Conservation (phyloP, 2,329 filamentous ascomycete species). For the Alternaria hordeiaustralica region DNA sequence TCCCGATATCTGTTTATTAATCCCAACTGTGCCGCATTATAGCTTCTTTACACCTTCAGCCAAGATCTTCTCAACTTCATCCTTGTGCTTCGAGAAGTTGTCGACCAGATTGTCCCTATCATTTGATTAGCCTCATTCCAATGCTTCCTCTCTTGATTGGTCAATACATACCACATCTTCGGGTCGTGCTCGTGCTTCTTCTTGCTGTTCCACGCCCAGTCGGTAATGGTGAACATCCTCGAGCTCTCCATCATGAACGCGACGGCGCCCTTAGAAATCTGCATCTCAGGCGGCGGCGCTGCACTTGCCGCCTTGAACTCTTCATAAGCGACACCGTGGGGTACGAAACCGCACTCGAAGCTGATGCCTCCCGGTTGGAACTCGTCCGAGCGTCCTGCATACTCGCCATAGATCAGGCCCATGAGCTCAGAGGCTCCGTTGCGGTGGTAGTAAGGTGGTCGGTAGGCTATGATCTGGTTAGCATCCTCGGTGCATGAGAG, state of each 20-base stretch:
- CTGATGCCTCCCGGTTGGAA: conserved; percentile 68
- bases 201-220: conserved; percentile 45
- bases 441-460: conserved; percentile 66
- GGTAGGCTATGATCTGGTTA: conserved; percentile 25
- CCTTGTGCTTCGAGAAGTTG: conserved; percentile 57
- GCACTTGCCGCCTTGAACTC: conserved; percentile 62
- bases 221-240: conserved; percentile 45
- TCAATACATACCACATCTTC: conserved; percentile 53
- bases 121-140: conserved; percentile 1
- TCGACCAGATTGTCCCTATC: conserved; percentile 57
- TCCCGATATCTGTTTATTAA: not conserved
- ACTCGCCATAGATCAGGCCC: conserved; percentile 67
- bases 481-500: not conserved
- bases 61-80: conserved; percentile 57
- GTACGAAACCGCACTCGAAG: conserved; percentile 74
- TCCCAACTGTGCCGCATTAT: not conserved
- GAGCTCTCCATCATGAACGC: conserved; percentile 69
- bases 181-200: conserved; percentile 57
- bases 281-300: conserved; percentile 51
- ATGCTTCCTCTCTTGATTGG: not conserved
- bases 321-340: conserved; percentile 66
- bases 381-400: conserved; percentile 57
- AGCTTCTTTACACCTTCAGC: conserved; percentile 40
- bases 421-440: conserved; percentile 72
- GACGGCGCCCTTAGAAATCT: conserved; percentile 60